phyloP scores from a whole-genome alignment of 257 asterid species.

The Oldenlandia corymbosa region DNA sequence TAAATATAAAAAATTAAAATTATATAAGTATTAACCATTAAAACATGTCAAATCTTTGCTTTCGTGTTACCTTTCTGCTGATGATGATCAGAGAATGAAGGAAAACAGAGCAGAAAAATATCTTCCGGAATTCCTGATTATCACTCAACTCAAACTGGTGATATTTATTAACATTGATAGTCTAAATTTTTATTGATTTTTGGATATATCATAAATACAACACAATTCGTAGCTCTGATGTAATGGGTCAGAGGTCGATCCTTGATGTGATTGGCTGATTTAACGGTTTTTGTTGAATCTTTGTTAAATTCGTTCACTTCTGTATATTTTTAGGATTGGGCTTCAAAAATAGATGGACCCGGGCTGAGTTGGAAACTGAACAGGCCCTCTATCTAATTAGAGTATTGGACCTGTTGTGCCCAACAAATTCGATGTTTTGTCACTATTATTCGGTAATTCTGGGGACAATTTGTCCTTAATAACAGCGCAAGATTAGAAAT shows the following conservation, averaged over 20 bases:
- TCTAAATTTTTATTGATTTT: no score
- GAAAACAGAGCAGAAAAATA: neutral
- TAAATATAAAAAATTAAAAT: neutral
- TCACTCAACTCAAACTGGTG: no score
- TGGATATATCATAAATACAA: neutral
- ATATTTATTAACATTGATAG: no score
- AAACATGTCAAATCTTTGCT: slow-evolving; percentile 3
- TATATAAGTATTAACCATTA: slow-evolving; percentile 3
- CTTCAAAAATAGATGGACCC: neutral
- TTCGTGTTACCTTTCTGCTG: slow-evolving; percentile 3
- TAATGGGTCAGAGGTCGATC: neutral
- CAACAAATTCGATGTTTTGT: no score
- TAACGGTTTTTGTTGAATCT: neutral
- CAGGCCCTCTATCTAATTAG: no score
- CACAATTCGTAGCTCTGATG: neutral
- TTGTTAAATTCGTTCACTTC: neutral
- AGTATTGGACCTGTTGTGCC: no score
- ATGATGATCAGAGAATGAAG: slow-evolving; percentile 23
- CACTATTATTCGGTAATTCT: no score
- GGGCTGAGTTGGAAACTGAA: no score
- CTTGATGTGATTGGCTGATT: slow-evolving; percentile 8
- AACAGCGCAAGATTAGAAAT: no score
- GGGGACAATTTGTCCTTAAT: no score
- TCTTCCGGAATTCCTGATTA: neutral
- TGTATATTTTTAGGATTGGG: neutral